Percentiles rank a stretch among this genome's conserved stretches.
Conservation (phyloP, 2,329 filamentous ascomycete species). For the Stachybotrys elegans region DNA sequence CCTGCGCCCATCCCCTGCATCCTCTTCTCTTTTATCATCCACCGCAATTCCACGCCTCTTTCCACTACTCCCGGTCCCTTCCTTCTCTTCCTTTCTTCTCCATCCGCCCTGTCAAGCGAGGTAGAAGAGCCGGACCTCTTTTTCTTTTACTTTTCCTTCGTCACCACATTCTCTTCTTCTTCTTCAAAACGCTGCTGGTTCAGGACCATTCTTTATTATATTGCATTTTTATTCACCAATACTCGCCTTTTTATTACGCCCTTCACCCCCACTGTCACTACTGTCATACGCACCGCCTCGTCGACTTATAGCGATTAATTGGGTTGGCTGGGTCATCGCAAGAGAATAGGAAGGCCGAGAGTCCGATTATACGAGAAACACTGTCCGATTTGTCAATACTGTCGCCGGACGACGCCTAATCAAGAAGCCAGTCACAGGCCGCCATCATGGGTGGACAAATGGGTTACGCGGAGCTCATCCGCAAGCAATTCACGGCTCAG, state of each 20-base stretch:
- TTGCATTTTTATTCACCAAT: slow-evolving; percentile 12
- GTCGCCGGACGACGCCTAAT: slow-evolving; percentile 47
- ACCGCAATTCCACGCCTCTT: slow-evolving; percentile 6
- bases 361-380: too few relatives aligned
- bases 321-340: too few relatives aligned
- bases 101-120: slow-evolving; percentile 17
- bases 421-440: slow-evolving; percentile 15
- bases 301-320: too few relatives aligned
- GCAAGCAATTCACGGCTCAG: slow-evolving; percentile 61
- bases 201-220: slow-evolving; percentile 42
- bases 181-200: slow-evolving; percentile 48
- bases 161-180: slow-evolving; percentile 10
- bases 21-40: slow-evolving; percentile 5
- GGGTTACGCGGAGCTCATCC: slow-evolving; percentile 39
- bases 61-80: slow-evolving; percentile 2
- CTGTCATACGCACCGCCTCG: too few relatives aligned
- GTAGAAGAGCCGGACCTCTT: slow-evolving; percentile 9
- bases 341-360: too few relatives aligned
- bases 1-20: neutral
- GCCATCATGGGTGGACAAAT: slow-evolving; percentile 34
- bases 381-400: too few relatives aligned
- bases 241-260: too few relatives aligned
- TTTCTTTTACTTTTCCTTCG: slow-evolving; percentile 14
- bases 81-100: slow-evolving; percentile 10
- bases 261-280: too few relatives aligned